Base-by-base conservation (phyloP, 495 filamentous ascomycete species). In the Xylaria longipes region DNA sequence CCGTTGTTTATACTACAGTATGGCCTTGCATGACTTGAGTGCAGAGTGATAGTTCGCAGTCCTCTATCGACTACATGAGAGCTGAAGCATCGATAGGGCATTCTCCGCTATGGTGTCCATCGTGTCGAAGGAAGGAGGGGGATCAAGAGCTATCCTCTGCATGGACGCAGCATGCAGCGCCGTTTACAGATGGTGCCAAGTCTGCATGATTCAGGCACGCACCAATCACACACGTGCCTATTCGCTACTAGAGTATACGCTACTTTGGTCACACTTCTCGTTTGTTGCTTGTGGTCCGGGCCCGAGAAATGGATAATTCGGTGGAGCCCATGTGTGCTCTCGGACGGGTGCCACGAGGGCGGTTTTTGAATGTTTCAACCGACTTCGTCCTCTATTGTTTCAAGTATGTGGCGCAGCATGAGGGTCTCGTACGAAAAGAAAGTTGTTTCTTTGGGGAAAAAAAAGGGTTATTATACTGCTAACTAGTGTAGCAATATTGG, bases 121-220 rank as follows among this genome's bases (percentile, higher is more conserved):
- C 7, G 33, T 60, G 12, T 37, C 31, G n/a, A 25, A 17, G 63
- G 1, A 3, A 48, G 25, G 29, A n/a, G 39, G 41, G 31, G 25
- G n/a, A n/a, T 5, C 9, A 35, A n/a, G 8, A 33, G 41, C 29
- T 33, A 52, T 65, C 20, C 15, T 65, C 41, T 35, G 22, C 41
- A 50, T 46, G 20, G 20, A 50, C n/a, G 52, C 15, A 50, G 27
- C n/a, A 17, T 17, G 20, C 15, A 60, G 31, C 20, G 12, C 50
- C 15, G 20, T 57, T 4, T 17, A 57, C 29, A 29, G 20, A 41
- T 67, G 1, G 31, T 61, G 66, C 54, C 50, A 45, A 58, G 39
- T 27, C 52, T 69, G 66, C 66, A 69, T 69, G 43, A 70, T 70
- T 62, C 68, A 70, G 68, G 68, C 60, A 70, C 68, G 58, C 68